Evolutionary conservation across 768 basidiomycete genomes (phyloP).

Genomic region (Termitomyces sp.): DNA sequence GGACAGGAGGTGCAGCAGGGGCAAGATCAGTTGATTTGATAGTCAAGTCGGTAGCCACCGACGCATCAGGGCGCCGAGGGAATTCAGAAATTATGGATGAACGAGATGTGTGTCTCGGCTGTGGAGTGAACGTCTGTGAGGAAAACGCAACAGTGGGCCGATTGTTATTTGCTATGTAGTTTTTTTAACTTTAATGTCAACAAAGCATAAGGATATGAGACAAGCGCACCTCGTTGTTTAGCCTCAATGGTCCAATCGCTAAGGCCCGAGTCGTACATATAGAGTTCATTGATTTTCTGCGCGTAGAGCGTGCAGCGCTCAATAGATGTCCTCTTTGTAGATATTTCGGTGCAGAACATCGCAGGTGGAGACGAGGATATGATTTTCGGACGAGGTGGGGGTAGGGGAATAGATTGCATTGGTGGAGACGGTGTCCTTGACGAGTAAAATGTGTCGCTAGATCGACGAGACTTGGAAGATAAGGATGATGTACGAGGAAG

Average conservation of each 20-base stretch:
- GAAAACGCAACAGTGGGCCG: constrained; percentile 29
- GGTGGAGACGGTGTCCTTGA: constrained; percentile 33
- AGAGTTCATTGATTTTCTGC: constrained; percentile 78
- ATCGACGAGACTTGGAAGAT: constrained; percentile 32
- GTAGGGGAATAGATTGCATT: constrained; percentile 8
- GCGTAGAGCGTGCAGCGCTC: constrained; percentile 76
- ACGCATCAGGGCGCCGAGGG: constrained; percentile 74
- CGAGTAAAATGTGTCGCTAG: constrained; percentile 27
- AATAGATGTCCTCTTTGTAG: constrained; percentile 43
- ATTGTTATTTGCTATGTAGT: constrained; percentile 21
- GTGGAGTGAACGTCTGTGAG: constrained; percentile 38
- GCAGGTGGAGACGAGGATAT: constrained; percentile 49
- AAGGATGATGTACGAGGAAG: constrained; percentile 65
- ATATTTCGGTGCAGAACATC: constrained; percentile 66
- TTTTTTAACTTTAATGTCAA: not conserved
- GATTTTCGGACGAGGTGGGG: constrained; percentile 23
- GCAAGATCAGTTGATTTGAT: constrained; percentile 39
- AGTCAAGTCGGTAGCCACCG: constrained; percentile 70
- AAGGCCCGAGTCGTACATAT: constrained; percentile 69
- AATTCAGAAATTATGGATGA: constrained; percentile 76
- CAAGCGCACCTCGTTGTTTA: constrained; percentile 46
- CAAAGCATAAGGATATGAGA: not conserved
- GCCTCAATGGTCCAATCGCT: constrained; percentile 66
- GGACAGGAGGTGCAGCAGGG: constrained; percentile 49
- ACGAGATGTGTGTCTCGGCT: constrained; percentile 63